Percentiles rank a stretch among this genome's conserved stretches.
Evolutionary conservation across 1,284 basidiomycete species (phyloP).

Genomic region (Ceratobasidium sp.): DNA sequence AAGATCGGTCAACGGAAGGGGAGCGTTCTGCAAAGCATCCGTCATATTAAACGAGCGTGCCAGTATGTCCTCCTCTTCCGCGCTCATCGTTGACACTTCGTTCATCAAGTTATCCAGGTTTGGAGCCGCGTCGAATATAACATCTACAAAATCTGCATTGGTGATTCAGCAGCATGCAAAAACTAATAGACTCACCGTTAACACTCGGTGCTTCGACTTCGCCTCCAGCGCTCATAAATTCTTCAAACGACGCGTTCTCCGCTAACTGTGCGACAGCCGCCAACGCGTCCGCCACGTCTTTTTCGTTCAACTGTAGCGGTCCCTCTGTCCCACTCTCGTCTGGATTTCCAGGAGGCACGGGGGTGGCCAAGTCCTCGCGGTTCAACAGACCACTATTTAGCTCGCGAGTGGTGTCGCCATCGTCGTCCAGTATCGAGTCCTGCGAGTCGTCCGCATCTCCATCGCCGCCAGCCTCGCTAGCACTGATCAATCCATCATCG

Average conservation of each 20-base stretch:
- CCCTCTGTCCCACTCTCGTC: conserved; percentile 5
- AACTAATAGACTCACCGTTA: neutral
- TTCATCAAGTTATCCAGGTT: conserved; percentile 19
- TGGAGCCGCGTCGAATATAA: neutral
- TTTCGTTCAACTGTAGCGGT: conserved; percentile 12
- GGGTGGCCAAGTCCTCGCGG: conserved; percentile 22
- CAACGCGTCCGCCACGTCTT: conserved; percentile 31
- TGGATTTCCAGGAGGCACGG: conserved; percentile 7
- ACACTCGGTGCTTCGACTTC: neutral
- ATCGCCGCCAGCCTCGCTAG: conserved; percentile 12
- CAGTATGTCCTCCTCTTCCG: conserved; percentile 25
- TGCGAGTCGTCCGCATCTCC: conserved; percentile 15
- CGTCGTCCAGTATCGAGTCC: conserved; percentile 37
- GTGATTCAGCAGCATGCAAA: neutral
- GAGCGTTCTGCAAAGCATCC: conserved; percentile 2
- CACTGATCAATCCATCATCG: conserved; percentile 27
- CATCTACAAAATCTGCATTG: neutral
- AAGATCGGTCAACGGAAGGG: neutral
- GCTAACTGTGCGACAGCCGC: conserved; percentile 35
- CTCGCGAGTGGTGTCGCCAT: conserved; percentile 6
- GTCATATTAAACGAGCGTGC: conserved; percentile 31
- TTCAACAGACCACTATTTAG: conserved; percentile 10
- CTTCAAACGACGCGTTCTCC: neutral
- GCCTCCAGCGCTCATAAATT: conserved; percentile 1
- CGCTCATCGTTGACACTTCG: conserved; percentile 17